Conservation (phyloP, 1,284 basidiomycete genomes). For the Volvariella surrecta region DNA sequence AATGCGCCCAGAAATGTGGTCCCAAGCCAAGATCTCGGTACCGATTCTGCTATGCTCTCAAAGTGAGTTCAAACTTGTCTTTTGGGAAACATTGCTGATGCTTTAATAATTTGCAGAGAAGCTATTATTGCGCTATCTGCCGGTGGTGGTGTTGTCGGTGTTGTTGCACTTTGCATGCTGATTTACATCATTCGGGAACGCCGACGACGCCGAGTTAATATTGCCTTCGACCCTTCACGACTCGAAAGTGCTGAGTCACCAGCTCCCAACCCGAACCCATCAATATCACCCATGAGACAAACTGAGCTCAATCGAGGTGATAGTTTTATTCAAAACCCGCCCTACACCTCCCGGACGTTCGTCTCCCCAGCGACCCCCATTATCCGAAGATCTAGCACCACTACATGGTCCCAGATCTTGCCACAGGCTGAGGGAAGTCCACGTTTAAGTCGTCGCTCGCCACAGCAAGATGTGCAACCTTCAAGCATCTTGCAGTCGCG, state of each 20-base stretch:
- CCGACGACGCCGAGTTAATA: neutral
- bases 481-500: slow-evolving; percentile 6
- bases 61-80: too few species aligned
- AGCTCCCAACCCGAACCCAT: neutral
- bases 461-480: slow-evolving; percentile 1
- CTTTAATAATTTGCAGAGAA: slow-evolving; percentile 17
- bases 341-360: neutral
- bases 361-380: neutral
- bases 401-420: neutral
- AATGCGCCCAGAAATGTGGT: slow-evolving; percentile 9
- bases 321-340: neutral
- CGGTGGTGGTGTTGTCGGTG: slow-evolving; percentile 28
- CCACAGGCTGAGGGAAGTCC: slow-evolving; percentile 9
- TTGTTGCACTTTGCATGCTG: slow-evolving; percentile 32
- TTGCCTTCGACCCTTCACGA: neutral
- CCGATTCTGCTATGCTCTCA: too few species aligned
- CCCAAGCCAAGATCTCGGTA: neutral
- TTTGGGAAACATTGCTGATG: too few species aligned
- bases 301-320: neutral
- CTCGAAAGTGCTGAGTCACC: neutral
- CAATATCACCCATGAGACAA: too few species aligned
- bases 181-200: slow-evolving; percentile 36
- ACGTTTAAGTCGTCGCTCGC: slow-evolving; percentile 1
- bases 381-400: neutral
- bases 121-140: slow-evolving; percentile 36